Evolutionary conservation across 208 protist species (phyloP).

Genomic region (Leishmania amazonensis): DNA sequence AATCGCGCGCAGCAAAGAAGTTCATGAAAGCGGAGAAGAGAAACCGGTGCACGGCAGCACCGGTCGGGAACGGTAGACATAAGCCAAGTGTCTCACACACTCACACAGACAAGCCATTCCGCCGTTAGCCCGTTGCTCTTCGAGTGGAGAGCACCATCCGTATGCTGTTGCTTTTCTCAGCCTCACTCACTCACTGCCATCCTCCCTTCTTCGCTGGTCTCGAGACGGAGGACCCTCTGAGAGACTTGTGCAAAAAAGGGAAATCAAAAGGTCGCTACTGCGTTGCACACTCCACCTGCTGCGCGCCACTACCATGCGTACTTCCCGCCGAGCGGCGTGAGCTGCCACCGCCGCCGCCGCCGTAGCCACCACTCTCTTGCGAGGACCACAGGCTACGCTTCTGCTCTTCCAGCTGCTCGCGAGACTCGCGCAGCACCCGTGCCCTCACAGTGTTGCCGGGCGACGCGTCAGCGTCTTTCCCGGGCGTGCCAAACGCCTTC

Average conservation of each 20-base stretch:
- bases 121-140: neutral
- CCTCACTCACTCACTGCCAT: neutral
- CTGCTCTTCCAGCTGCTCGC: slow-evolving; percentile 77
- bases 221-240: neutral
- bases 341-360: slow-evolving; percentile 34
- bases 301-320: slow-evolving; percentile 33
- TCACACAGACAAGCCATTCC: neutral
- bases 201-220: neutral
- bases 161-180: neutral
- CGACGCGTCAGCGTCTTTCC: slow-evolving; percentile 31
- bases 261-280: slow-evolving; percentile 43
- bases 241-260: neutral
- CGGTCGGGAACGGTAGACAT: too few relatives aligned
- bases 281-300: slow-evolving; percentile 70
- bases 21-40: neutral
- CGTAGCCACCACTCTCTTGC: slow-evolving; percentile 42
- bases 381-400: slow-evolving; percentile 72
- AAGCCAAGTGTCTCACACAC: neutral
- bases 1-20: neutral
- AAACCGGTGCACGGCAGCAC: neutral
- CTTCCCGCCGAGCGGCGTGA: slow-evolving; percentile 22
- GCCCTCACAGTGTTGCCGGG: slow-evolving; percentile 77
- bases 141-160: neutral
- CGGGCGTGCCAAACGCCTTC: slow-evolving; percentile 70
- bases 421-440: slow-evolving; percentile 72